Evolutionary conservation across 345 rosid genomes (phyloP), one percentile per base, ranked within the genome.

Genomic region (Passiflora organensis): DNA sequence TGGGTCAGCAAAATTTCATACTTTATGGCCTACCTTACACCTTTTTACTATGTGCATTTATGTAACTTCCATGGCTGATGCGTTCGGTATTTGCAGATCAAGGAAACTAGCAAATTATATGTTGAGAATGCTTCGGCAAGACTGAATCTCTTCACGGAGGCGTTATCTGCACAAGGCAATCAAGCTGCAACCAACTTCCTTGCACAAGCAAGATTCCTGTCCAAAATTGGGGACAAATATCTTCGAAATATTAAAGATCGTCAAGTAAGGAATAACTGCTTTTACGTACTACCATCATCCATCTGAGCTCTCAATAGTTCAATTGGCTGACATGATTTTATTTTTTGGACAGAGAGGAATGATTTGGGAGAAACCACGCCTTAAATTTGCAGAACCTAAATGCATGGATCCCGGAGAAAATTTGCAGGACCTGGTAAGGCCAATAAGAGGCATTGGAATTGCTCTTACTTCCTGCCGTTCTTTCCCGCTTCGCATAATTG

Each of bases 121-220:
- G 68, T 71, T 47, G 89, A 80, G 67, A 89, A 83, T 72, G 79
- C 85, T 47, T 62, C 76, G 2, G 75, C 72, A 62, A 81, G 90
- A 63, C 55, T 83, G 60, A 67, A 80, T 44, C 55, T 83, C 65
- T 76, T 81, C 18, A 66, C 63, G n/a, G 67, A 80, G 32, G 81
- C 83, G 49, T 68, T 88, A 28, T 59, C 67, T 48, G 80, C 88
- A 37, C 62, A 72, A 56, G 79, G 78, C 48, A 69, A 71, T 34
- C 53, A 68, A 14, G 59, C 78, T 38, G 83, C 90, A 19, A 37
- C 48, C 1, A 79, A 73, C 59, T 72, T 72, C 43, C 70, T 80
- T 56, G 8, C 74, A 13, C 72, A 50, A 50, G 80, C 82, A 10
- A 62, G 65, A 52, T 56, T 49, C 46, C 54, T 74, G 3, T 71